phyloP scores from a whole-genome alignment of 2,329 filamentous ascomycete genomes.

The Anthostomella pinea region DNA sequence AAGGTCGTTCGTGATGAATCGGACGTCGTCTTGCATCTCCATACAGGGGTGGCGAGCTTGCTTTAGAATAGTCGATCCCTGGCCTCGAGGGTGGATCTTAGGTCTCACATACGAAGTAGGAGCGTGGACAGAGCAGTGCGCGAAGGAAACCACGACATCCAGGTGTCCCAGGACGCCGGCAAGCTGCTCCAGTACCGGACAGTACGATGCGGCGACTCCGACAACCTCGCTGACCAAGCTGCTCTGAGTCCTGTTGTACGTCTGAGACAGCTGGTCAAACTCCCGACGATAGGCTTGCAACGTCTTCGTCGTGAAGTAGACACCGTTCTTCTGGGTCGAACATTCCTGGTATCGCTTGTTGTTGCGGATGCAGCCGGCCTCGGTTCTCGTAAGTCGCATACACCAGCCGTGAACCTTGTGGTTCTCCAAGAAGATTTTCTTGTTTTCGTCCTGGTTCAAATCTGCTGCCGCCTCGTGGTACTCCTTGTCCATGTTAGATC shows the following conservation, averaged over 20 bases:
- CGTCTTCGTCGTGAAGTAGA: constrained; percentile 90
- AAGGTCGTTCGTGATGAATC: constrained; percentile 98
- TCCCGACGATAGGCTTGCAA: constrained; percentile 81
- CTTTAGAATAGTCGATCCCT: constrained; percentile 83
- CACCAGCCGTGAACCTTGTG: constrained; percentile 96
- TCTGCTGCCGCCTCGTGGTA: constrained; percentile 75
- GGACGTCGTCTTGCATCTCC: constrained; percentile 97
- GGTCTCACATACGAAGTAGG: constrained; percentile 89
- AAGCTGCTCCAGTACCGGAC: constrained; percentile 84
- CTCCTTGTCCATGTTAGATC: constrained; percentile 78
- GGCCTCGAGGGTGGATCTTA: constrained; percentile 82
- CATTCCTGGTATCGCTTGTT: constrained; percentile 89
- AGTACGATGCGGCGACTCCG: constrained; percentile 88
- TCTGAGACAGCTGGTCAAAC: constrained; percentile 89
- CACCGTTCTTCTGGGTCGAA: constrained; percentile 97
- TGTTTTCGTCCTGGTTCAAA: constrained; percentile 88
- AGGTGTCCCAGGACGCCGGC: constrained; percentile 87
- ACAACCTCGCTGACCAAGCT: constrained; percentile 92
- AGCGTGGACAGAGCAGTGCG: constrained; percentile 89
- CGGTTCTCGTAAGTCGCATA: constrained; percentile 85
- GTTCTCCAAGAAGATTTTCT: constrained; percentile 97
- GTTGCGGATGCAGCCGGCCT: constrained; percentile 90
- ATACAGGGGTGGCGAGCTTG: constrained; percentile 96
- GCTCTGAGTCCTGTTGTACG: constrained; percentile 91
- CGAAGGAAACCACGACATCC: constrained; percentile 91